Conservation (phyloP, 371 early-diverging fungal species). For the Mortierella sp. region DNA sequence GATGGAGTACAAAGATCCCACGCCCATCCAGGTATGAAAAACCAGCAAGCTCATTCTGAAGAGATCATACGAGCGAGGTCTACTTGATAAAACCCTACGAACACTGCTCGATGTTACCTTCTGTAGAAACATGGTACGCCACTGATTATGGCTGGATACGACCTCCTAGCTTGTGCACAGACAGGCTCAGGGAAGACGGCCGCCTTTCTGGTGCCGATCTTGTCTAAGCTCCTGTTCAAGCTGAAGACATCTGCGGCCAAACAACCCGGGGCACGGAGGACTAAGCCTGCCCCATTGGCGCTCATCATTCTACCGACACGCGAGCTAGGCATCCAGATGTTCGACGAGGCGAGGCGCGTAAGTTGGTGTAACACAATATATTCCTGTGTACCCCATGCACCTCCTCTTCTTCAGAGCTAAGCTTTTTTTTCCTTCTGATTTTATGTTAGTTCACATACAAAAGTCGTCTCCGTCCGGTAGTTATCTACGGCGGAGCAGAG, state of each 20-base stretch:
- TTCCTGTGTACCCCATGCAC: no score
- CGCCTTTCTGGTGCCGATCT: slow-evolving; percentile 72
- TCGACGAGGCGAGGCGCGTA: slow-evolving; percentile 57
- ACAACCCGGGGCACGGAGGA: slow-evolving; percentile 28
- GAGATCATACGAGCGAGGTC: no score
- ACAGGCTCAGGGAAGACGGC: slow-evolving; percentile 86
- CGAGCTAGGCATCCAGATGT: slow-evolving; percentile 73
- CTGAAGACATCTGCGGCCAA: neutral
- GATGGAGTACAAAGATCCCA: slow-evolving; percentile 70
- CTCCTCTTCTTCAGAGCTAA: neutral
- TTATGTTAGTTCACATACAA: slow-evolving; percentile 59
- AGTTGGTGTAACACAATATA: no score
- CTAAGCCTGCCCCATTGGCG: slow-evolving; percentile 39
- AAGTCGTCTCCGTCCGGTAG: slow-evolving; percentile 64
- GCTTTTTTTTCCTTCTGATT: neutral
- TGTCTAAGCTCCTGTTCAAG: slow-evolving; percentile 37
- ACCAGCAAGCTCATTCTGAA: no score
- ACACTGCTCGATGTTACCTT: neutral
- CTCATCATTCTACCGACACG: slow-evolving; percentile 69
- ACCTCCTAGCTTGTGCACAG: slow-evolving; percentile 84
- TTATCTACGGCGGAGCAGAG: slow-evolving; percentile 94
- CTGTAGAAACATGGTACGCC: slow-evolving; percentile 69
- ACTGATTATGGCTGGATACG: slow-evolving; percentile 69
- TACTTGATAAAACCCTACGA: no score
- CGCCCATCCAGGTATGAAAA: slow-evolving; percentile 69